Evolutionary conservation across 441 rosid genomes (phyloP).

Genomic region (Populus hybrid): DNA sequence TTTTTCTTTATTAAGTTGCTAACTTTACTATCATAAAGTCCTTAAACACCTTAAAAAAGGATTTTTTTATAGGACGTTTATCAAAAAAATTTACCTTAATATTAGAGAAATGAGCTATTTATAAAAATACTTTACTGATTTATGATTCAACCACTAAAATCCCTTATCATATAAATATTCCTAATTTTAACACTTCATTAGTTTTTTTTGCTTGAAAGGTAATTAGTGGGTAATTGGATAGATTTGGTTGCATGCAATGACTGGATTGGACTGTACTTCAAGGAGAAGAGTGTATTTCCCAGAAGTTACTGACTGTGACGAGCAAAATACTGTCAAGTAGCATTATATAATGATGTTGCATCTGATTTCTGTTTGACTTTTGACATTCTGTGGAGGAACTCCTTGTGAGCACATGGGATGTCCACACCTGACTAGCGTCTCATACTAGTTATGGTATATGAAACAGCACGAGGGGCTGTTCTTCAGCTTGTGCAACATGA

Average conservation of each 20-base stretch:
- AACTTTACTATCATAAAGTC: no score
- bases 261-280: not conserved
- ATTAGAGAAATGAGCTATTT: no score
- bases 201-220: not conserved
- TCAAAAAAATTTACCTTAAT: no score
- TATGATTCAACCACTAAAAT: no score
- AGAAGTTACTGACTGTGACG: not conserved
- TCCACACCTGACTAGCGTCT: not conserved
- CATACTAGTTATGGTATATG: not conserved
- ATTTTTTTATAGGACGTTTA: no score
- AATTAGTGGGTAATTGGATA: not conserved
- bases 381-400: not conserved
- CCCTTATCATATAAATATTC: no score
- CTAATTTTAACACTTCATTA: no score
- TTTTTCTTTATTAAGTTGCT: no score
- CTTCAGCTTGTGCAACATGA: not conserved
- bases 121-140: no score
- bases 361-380: not conserved
- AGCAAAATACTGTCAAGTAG: not conserved
- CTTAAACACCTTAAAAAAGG: no score
- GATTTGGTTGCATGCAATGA: not conserved
- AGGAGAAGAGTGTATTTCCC: not conserved
- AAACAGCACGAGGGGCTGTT: slow-evolving; percentile 10
- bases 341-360: not conserved
- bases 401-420: slow-evolving; percentile 6